These are phyloP conservation scores for Globisporangium takayamanum DNA, from an alignment of 352 stramenopile genomes.

Conservation along the genomic window DNA sequence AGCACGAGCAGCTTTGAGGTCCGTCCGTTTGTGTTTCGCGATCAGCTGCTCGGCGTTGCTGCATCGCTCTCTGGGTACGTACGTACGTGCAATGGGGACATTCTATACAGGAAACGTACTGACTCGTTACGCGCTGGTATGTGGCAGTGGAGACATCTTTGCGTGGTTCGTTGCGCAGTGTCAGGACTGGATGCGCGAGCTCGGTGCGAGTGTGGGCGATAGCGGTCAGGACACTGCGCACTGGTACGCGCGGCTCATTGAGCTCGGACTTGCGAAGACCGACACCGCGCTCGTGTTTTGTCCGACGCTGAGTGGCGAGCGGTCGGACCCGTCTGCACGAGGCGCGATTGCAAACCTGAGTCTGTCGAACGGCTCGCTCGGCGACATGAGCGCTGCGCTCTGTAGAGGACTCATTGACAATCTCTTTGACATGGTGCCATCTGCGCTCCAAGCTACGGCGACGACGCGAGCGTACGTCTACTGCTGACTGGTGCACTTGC, in stretches of 20 bases:
- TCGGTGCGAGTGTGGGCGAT: slow-evolving; percentile 10
- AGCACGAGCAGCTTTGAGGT: slow-evolving; percentile 52
- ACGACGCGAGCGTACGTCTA: slow-evolving; percentile 33
- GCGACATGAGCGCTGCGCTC: slow-evolving; percentile 65
- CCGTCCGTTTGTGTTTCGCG: slow-evolving; percentile 52
- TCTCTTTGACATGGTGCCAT: slow-evolving; percentile 61
- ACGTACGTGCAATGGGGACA: not conserved
- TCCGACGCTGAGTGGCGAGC: slow-evolving; percentile 71
- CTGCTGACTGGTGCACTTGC: not conserved
- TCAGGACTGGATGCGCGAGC: slow-evolving; percentile 43
- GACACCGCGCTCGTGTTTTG: slow-evolving; percentile 50
- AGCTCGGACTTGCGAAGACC: slow-evolving; percentile 32
- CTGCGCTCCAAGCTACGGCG: slow-evolving; percentile 25
- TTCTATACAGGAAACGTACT: not conserved
- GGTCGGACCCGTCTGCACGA: slow-evolving; percentile 24
- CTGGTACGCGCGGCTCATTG: slow-evolving; percentile 53
- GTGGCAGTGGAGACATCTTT: slow-evolving; percentile 58
- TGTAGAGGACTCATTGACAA: slow-evolving; percentile 64
- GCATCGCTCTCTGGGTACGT: slow-evolving; percentile 63
- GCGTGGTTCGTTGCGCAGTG: slow-evolving; percentile 61
- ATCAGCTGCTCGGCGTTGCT: slow-evolving; percentile 59
- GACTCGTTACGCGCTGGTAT: not conserved
- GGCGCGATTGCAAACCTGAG: slow-evolving; percentile 42
- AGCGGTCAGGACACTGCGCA: slow-evolving; percentile 14
- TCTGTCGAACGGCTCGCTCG: slow-evolving; percentile 64